Percentiles rank a stretch among this genome's conserved stretches.
These are phyloP conservation scores for Tuber aestivum DNA, from an alignment of 495 filamentous ascomycete genomes.

Conservation along the genomic window DNA sequence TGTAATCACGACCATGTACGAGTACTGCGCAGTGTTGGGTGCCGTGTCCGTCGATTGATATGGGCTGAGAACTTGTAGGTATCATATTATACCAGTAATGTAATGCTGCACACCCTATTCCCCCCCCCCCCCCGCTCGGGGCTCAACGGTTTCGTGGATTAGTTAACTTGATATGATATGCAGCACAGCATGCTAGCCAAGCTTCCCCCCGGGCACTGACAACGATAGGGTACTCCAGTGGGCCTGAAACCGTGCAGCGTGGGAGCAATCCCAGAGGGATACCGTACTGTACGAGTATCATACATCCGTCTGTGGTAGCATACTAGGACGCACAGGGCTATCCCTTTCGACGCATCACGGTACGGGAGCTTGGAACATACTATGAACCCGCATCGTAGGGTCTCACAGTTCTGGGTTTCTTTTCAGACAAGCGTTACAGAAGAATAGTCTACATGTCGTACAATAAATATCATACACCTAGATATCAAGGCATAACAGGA, in stretches of 20 bases:
- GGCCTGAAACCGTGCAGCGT: neutral
- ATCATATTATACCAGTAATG: no score
- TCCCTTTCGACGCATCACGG: neutral
- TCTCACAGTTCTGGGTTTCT: neutral
- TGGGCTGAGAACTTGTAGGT: neutral
- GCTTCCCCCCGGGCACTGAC: neutral
- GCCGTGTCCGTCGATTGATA: neutral
- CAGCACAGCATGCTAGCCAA: neutral
- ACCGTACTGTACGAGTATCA: no score
- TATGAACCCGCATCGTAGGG: neutral
- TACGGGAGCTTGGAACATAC: neutral
- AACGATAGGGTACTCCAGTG: neutral
- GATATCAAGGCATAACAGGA: conserved; percentile 12
- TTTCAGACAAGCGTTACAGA: neutral
- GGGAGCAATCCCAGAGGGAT: neutral
- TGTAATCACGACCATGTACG: neutral
- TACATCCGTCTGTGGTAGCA: neutral
- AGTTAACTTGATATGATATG: neutral
- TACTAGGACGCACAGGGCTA: neutral
- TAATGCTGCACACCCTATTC: neutral
- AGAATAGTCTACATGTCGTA: neutral
- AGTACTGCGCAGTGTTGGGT: neutral
- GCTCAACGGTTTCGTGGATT: neutral
- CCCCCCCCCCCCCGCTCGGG: neutral
- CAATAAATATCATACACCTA: conserved; percentile 21